Percentiles rank a stretch among this genome's conserved stretches.
phyloP scores from a whole-genome alignment of 2,329 filamentous ascomycete genomes.

The Fusarium bulbicola region DNA sequence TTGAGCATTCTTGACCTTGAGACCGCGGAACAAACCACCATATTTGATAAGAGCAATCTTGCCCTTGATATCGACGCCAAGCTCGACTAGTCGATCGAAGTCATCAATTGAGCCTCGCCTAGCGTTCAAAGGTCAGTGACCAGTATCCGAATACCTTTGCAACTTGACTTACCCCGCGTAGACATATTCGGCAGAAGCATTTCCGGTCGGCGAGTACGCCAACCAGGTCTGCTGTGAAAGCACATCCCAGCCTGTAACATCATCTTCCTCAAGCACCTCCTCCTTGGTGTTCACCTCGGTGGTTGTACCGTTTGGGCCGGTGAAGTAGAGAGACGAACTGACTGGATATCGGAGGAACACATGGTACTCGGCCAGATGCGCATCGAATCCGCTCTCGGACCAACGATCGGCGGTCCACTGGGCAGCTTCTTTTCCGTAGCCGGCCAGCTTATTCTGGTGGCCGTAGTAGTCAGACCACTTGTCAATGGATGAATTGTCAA shows the following conservation, averaged over 20 bases:
- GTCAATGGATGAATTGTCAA: slow-evolving; percentile 51
- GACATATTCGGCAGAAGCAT: slow-evolving; percentile 78
- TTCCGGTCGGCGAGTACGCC: slow-evolving; percentile 82
- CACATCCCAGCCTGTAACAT: slow-evolving; percentile 73
- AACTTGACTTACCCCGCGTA: slow-evolving; percentile 69
- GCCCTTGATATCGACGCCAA: slow-evolving; percentile 74
- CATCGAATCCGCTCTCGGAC: slow-evolving; percentile 48
- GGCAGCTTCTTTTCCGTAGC: slow-evolving; percentile 49
- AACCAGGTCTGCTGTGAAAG: slow-evolving; percentile 79
- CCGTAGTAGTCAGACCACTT: slow-evolving; percentile 53
- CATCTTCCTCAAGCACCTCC: slow-evolving; percentile 76
- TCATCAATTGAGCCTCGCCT: slow-evolving; percentile 74
- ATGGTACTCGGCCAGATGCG: slow-evolving; percentile 59
- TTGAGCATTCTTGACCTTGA: slow-evolving; percentile 86
- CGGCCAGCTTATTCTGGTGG: slow-evolving; percentile 51
- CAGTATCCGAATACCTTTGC: rapidly evolving
- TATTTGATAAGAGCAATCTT: slow-evolving; percentile 85
- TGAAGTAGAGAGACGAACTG: slow-evolving; percentile 59
- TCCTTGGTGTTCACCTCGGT: slow-evolving; percentile 76
- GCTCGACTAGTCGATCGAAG: slow-evolving; percentile 74
- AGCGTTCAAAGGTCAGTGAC: not conserved
- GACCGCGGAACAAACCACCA: slow-evolving; percentile 78
- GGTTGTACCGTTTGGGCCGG: slow-evolving; percentile 54
- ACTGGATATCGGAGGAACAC: slow-evolving; percentile 70
- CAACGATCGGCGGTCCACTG: slow-evolving; percentile 52